phyloP scores from a whole-genome alignment of 176 grass and related monocot species.

The Bonia amplexicaulis region DNA sequence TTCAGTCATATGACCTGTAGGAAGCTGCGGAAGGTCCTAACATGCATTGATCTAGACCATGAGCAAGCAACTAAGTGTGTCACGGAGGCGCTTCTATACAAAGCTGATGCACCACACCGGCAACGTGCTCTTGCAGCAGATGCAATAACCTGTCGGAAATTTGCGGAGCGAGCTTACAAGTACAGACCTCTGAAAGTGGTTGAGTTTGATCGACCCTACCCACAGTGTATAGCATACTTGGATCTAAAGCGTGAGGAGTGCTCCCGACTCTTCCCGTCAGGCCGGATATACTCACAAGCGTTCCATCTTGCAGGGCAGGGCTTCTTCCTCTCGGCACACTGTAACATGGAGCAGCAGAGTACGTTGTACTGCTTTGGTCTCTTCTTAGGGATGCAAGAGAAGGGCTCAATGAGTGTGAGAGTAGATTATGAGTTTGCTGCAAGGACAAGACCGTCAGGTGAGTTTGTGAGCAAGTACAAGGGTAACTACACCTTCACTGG shows the following conservation, averaged over 20 bases:
- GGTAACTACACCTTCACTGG: conserved; percentile 86
- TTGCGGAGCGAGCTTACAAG: conserved; percentile 55
- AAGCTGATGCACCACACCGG: conserved; percentile 56
- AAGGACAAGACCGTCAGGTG: conserved; percentile 40
- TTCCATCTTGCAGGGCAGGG: conserved; percentile 78
- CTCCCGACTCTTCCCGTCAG: conserved; percentile 50
- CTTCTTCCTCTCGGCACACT: conserved; percentile 66
- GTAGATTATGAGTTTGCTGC: conserved; percentile 77
- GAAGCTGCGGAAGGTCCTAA: conserved; percentile 66
- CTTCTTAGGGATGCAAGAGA: conserved; percentile 90
- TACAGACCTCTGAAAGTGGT: conserved; percentile 79
- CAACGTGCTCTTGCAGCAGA: conserved; percentile 52
- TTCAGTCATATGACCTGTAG: conserved; percentile 72
- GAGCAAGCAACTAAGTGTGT: conserved; percentile 57
- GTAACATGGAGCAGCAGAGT: conserved; percentile 57
- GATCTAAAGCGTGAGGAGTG: conserved; percentile 81
- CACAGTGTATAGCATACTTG: conserved; percentile 72
- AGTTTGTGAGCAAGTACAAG: conserved; percentile 75
- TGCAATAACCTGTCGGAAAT: conserved; percentile 27
- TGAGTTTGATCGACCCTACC: conserved; percentile 65
- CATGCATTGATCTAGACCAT: conserved; percentile 58
- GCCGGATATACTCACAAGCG: conserved; percentile 54
- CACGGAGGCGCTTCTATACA: conserved; percentile 61
- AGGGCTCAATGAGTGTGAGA: conserved; percentile 69
- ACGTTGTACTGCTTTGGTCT: conserved; percentile 55